phyloP scores from a whole-genome alignment of 164 flowering plant species.

The Euptelea pleiosperma region DNA sequence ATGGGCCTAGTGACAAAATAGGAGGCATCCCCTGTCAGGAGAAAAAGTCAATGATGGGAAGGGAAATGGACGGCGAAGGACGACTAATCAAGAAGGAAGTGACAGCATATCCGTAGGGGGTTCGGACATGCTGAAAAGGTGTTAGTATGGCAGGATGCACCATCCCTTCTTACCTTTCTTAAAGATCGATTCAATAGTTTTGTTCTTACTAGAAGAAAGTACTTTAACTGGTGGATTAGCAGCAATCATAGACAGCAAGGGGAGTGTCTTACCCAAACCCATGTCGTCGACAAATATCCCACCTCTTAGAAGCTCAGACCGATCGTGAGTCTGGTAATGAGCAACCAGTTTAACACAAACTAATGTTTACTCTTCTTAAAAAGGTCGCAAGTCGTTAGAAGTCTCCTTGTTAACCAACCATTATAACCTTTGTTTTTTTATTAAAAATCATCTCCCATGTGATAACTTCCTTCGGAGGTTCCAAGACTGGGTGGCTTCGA shows the following conservation, averaged over 20 bases:
- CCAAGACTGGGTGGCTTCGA: constrained; percentile 30
- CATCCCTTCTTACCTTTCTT: too few relatives aligned
- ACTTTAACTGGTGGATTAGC: constrained; percentile 38
- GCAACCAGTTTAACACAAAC: constrained; percentile 67
- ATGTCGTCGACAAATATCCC: constrained; percentile 95
- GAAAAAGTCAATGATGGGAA: too few relatives aligned
- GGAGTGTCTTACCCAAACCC: constrained; percentile 95
- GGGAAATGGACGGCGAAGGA: too few relatives aligned
- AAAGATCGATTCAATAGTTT: too few relatives aligned
- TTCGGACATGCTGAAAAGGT: too few relatives aligned
- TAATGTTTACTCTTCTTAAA: constrained; percentile 76
- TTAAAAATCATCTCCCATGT: constrained; percentile 53
- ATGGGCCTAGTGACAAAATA: too few relatives aligned
- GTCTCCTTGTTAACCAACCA: constrained; percentile 83
- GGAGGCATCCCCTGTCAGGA: too few relatives aligned
- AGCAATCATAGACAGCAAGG: constrained; percentile 76
- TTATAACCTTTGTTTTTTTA: constrained; percentile 78
- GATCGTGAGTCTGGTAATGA: constrained; percentile 34
- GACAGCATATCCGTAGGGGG: too few relatives aligned
- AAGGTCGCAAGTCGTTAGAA: constrained; percentile 72
- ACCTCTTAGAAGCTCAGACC: constrained; percentile 77
- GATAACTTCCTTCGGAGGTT: constrained; percentile 61
- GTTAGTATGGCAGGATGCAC: too few relatives aligned
- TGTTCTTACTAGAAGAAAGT: constrained; percentile 7
- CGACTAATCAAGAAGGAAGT: too few relatives aligned